phyloP scores from a whole-genome alignment of 2,329 filamentous ascomycete species.

The Trichoderma polysporum region DNA sequence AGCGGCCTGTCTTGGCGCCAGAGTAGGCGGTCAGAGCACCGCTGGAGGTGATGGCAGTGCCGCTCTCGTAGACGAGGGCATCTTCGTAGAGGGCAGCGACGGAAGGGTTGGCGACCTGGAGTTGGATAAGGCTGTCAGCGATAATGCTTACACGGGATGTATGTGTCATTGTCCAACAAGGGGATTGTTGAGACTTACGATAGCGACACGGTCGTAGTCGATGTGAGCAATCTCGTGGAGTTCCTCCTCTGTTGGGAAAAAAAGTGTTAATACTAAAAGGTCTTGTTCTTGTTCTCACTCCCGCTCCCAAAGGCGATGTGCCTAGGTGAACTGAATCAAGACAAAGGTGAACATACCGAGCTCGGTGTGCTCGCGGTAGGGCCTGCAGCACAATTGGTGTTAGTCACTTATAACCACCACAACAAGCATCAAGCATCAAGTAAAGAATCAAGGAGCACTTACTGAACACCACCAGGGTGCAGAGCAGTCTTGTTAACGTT shows the following conservation, averaged over 20 bases:
- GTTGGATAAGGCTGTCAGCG: neutral
- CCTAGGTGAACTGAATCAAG: conserved; percentile 6
- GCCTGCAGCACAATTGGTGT: conserved; percentile 53
- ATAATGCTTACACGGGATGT: neutral
- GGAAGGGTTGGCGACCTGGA: conserved; percentile 80
- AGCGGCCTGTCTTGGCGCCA: conserved; percentile 95
- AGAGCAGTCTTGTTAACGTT: conserved; percentile 88
- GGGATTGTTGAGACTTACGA: conserved; percentile 78
- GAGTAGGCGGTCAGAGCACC: conserved; percentile 97
- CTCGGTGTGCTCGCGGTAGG: conserved; percentile 86
- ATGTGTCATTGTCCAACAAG: neutral
- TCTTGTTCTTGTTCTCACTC: neutral
- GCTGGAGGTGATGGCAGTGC: conserved; percentile 93
- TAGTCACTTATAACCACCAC: neutral
- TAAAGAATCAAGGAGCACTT: conserved; percentile 46
- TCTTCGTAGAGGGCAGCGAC: conserved; percentile 98
- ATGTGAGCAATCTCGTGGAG: conserved; percentile 98
- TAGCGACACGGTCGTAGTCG: conserved; percentile 97
- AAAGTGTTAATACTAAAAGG: neutral
- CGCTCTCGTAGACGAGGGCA: conserved; percentile 94
- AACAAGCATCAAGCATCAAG: conserved; percentile 21
- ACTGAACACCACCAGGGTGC: conserved; percentile 88
- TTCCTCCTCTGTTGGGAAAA: conserved; percentile 66
- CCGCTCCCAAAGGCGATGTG: neutral
- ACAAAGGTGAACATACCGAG: conserved; percentile 54